Base-by-base conservation (phyloP, 257 asterid species). In the Salvia splendens region DNA sequence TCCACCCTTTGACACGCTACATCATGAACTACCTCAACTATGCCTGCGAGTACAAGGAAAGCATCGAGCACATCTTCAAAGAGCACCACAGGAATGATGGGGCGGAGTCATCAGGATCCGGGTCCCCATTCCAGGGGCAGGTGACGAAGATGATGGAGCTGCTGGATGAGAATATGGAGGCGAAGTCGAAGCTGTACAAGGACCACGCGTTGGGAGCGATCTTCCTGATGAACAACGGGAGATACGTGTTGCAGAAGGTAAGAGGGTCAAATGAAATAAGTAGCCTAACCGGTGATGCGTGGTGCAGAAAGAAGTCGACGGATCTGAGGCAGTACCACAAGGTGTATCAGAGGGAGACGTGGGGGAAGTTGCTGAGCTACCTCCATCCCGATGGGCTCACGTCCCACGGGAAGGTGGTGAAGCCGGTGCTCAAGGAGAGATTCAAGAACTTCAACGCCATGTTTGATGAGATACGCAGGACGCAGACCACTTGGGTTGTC, bases 161-260 rank as follows among this genome's bases (percentile, higher is more conserved):
- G 33, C 78, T 89, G 47, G 88, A 87, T 7, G 62, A 83, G 0
- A 87, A 86, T 69, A 81, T 92, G 10, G 97, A 89, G 1, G 85
- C 82, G 0, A 92, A 89, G 70, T 82, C 98, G 3, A 86, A 82
- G 67, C 83, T 80, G 5, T 92, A 92, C 81, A 89, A 68, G 61
- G 97, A 92, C 72, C 71, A 20, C 24, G 24, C 24, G 72, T 0
- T 70, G 97, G 0, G 17, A 89, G 61, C 86, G 12, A 92, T 92
- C 1, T 92, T 92, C 90, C 74, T 92, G 97, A 92, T 92, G 98
- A 92, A 92, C 89, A 92, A 92, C 51, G 97, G 97, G 6, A 72
- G 98, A 14, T 89, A 86, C 83, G 86, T 87, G 6, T 56, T 92
- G 80, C 89, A 92, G 83, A 92, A 86, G 73, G 82, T 89, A 11